Percentiles rank a stretch among this genome's conserved stretches.
phyloP scores from a whole-genome alignment of 2,329 filamentous ascomycete species.

The Pseudonectria buxi region DNA sequence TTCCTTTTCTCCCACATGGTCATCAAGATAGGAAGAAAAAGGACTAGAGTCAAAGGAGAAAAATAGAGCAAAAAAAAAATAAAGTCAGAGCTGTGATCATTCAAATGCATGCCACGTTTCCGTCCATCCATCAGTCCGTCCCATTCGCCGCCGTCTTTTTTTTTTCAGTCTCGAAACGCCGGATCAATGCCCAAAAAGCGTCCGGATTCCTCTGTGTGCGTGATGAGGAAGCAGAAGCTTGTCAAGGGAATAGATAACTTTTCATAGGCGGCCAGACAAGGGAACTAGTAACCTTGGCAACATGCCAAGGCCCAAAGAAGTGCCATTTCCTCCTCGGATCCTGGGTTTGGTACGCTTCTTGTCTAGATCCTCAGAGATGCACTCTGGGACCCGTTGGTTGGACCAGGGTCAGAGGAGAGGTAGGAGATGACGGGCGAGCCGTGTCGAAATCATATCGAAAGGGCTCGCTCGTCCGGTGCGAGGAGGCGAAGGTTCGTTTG shows the following conservation, averaged over 20 bases:
- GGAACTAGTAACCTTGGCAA: too few relatives aligned
- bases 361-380: too few relatives aligned
- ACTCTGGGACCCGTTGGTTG: too few relatives aligned
- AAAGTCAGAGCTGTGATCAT: slow-evolving; percentile 20
- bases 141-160: slow-evolving; percentile 25
- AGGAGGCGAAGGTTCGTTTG: slow-evolving; percentile 15
- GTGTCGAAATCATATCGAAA: too few relatives aligned
- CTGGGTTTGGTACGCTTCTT: too few relatives aligned
- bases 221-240: slow-evolving; percentile 11
- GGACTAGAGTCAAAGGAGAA: slow-evolving; percentile 1
- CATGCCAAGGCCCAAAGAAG: too few relatives aligned
- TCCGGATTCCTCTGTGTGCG: slow-evolving; percentile 10
- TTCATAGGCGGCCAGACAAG: too few relatives aligned
- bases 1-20: slow-evolving; percentile 10
- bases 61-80: slow-evolving; percentile 9
- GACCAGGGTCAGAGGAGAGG: too few relatives aligned
- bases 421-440: too few relatives aligned
- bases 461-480: slow-evolving; percentile 1
- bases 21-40: slow-evolving; percentile 3
- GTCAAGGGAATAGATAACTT: slow-evolving; percentile 8
- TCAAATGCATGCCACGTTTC: slow-evolving; percentile 26
- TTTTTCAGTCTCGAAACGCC: slow-evolving; percentile 25
- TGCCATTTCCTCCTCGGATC: too few relatives aligned
- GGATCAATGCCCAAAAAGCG: slow-evolving; percentile 23
- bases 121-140: slow-evolving; percentile 18